These are phyloP conservation scores for Fibroporia radiculosa DNA, from an alignment of 768 basidiomycete species.

Conservation along the genomic window DNA sequence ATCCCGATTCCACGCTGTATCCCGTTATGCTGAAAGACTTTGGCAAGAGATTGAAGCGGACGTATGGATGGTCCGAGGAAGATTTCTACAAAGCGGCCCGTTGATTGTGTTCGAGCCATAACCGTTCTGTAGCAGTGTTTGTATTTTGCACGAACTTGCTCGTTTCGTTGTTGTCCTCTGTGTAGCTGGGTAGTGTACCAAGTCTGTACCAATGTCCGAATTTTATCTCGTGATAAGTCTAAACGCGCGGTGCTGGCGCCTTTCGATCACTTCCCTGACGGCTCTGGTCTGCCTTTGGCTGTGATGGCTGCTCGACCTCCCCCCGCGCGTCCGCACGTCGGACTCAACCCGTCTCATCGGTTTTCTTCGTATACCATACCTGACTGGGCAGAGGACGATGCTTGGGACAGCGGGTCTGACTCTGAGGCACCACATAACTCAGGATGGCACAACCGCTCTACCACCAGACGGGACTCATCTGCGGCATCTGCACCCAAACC, in stretches of 20 bases:
- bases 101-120: not conserved
- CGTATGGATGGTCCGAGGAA: constrained; percentile 60
- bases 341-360: constrained; percentile 41
- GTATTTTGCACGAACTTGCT: no score
- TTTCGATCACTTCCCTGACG: no score
- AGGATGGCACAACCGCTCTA: constrained; percentile 16
- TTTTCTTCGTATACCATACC: constrained; percentile 35
- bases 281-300: no score
- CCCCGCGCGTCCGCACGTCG: constrained; percentile 68
- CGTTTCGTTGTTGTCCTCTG: no score
- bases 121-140: not conserved
- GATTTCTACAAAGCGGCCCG: constrained; percentile 25
- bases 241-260: no score
- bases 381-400: constrained; percentile 83
- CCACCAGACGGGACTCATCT: constrained; percentile 18
- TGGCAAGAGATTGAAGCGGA: constrained; percentile 48
- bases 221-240: no score
- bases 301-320: constrained; percentile 56
- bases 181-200: no score
- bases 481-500: constrained; percentile 41
- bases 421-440: constrained; percentile 53
- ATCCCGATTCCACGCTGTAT: constrained; percentile 62
- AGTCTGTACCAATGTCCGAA: no score
- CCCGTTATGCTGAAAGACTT: constrained; percentile 42
- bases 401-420: constrained; percentile 80